phyloP scores from a whole-genome alignment of 129 eudicot species.

The Escallonia herrerae region DNA sequence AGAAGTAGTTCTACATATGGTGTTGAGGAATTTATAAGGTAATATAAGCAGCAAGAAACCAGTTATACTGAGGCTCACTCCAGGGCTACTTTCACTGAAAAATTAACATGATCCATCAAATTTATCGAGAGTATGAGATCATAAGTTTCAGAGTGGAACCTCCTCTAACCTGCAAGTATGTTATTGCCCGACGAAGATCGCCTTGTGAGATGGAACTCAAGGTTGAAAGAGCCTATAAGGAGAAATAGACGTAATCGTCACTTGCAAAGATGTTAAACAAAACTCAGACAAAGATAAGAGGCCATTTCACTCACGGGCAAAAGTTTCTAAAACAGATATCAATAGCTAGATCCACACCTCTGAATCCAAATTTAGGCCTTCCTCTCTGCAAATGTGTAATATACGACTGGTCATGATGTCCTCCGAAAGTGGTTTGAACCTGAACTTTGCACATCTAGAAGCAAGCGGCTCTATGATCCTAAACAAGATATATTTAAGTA shows the following conservation, averaged over 20 bases:
- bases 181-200: conserved; percentile 92
- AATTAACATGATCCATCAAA: neutral
- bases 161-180: conserved; percentile 77
- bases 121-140: neutral
- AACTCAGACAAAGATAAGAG: neutral
- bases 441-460: conserved; percentile 97
- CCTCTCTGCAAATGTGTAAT: conserved; percentile 69
- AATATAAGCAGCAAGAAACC: neutral
- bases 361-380: conserved; percentile 78
- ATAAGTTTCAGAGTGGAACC: neutral
- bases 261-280: neutral
- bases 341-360: conserved; percentile 38
- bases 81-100: neutral
- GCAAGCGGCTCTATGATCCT: conserved; percentile 99
- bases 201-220: conserved; percentile 96
- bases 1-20: neutral
- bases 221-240: conserved; percentile 75
- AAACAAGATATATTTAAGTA: conserved; percentile 9
- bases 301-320: neutral
- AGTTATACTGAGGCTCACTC: neutral
- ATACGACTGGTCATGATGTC: conserved; percentile 80
- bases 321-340: neutral
- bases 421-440: conserved; percentile 90
- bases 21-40: neutral
- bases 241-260: neutral